phyloP scores from a whole-genome alignment of 2,329 filamentous ascomycete genomes.

The Ophiobolus disseminans region DNA sequence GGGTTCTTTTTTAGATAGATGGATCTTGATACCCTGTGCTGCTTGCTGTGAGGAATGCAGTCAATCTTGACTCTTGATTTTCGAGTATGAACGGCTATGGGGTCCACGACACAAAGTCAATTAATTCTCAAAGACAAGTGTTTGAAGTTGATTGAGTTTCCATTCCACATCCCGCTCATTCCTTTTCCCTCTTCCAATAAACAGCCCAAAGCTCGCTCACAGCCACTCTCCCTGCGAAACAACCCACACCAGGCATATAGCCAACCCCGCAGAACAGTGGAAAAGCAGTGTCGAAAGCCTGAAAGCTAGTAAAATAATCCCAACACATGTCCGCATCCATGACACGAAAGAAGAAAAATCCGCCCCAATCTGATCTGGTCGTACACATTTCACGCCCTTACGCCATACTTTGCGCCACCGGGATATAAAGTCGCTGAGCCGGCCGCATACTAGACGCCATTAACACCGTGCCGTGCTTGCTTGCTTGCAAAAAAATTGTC shows the following conservation, averaged over 20 bases:
- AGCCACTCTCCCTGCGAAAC: too few relatives aligned
- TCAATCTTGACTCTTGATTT: not conserved
- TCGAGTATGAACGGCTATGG: too few relatives aligned
- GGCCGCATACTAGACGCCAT: conserved; percentile 7
- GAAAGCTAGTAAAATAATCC: not conserved
- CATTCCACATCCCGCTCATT: too few relatives aligned
- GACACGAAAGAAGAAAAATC: too few relatives aligned
- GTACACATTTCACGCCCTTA: not conserved
- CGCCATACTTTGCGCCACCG: conserved; percentile 2
- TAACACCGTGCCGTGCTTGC: conserved; percentile 3
- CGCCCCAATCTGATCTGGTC: not conserved
- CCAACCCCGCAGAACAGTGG: too few relatives aligned
- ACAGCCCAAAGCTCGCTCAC: too few relatives aligned
- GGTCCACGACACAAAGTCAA: too few relatives aligned
- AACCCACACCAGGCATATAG: too few relatives aligned
- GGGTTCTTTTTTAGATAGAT: too few relatives aligned
- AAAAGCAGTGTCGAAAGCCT: not conserved
- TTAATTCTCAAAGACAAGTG: too few relatives aligned
- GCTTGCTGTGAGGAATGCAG: not conserved
- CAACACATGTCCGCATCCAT: not conserved
- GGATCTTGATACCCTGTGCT: not conserved
- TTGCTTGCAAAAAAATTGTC: not conserved
- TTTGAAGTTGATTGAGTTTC: too few relatives aligned
- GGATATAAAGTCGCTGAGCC: not conserved
- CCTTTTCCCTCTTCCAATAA: too few relatives aligned